These are phyloP conservation scores for Megacollybia marginata DNA, from an alignment of 768 basidiomycete genomes.

Conservation along the genomic window DNA sequence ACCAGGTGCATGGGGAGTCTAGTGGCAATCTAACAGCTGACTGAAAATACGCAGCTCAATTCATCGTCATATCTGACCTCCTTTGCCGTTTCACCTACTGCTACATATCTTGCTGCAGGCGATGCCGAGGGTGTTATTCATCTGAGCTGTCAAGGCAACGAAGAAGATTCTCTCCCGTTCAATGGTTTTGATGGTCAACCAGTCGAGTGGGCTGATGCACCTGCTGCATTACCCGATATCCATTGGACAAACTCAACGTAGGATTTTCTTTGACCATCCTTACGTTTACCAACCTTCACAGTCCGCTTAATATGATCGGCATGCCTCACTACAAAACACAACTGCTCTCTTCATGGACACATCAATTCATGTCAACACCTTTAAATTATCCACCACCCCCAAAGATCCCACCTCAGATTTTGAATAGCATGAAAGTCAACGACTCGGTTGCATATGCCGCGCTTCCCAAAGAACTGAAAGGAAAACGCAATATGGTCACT, in stretches of 20 bases:
- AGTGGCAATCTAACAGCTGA: too few relatives aligned
- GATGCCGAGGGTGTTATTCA: conserved; percentile 83
- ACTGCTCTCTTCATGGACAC: conserved; percentile 70
- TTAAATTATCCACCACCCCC: conserved; percentile 58
- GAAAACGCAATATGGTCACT: conserved; percentile 70
- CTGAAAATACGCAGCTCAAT: conserved; percentile 43
- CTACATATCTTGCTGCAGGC: conserved; percentile 89
- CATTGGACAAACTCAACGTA: conserved; percentile 83
- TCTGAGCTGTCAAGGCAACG: conserved; percentile 67
- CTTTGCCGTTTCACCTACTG: conserved; percentile 75
- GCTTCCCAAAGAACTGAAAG: conserved; percentile 79
- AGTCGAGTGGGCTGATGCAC: conserved; percentile 75
- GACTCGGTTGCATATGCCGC: conserved; percentile 89
- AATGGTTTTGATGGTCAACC: conserved; percentile 88
- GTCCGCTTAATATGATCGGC: conserved; percentile 84
- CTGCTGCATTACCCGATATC: conserved; percentile 61
- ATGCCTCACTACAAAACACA: conserved; percentile 74
- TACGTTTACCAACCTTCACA: conserved; percentile 19
- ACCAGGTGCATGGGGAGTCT: conserved; percentile 48
- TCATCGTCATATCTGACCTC: conserved; percentile 72
- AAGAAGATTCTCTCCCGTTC: conserved; percentile 58
- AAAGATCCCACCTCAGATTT: conserved; percentile 73
- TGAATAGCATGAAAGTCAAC: conserved; percentile 74
- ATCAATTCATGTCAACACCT: conserved; percentile 30
- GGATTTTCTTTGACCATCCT: conserved; percentile 15